Percentiles rank a stretch among this genome's conserved stretches.
These are phyloP conservation scores for Helianthus tuberosus DNA, from an alignment of 129 eudicot species.

Conservation along the genomic window DNA sequence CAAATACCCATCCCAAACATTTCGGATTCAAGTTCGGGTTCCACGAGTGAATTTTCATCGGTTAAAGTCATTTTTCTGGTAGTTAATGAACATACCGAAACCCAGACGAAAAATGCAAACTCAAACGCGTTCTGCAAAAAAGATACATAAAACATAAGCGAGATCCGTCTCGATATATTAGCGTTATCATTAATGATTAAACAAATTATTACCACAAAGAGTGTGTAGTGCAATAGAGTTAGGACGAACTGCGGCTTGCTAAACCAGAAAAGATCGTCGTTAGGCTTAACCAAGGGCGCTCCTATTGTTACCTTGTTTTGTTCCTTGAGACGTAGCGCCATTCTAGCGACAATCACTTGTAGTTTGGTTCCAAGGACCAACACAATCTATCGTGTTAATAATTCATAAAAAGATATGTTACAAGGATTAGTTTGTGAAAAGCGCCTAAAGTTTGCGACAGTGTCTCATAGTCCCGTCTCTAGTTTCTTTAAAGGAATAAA, in stretches of 20 bases:
- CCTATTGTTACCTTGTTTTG: slow-evolving; percentile 46
- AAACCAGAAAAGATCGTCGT: slow-evolving; percentile 61
- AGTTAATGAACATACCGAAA: slow-evolving; percentile 31
- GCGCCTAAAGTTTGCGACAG: background rate
- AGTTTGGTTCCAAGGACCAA: slow-evolving; percentile 53
- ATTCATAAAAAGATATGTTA: background rate
- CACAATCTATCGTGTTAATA: slow-evolving; percentile 28
- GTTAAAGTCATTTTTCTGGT: background rate
- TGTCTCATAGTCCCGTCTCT: too few relatives aligned
- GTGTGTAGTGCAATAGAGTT: slow-evolving; percentile 45
- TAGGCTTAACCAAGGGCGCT: slow-evolving; percentile 46
- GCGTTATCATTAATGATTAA: background rate
- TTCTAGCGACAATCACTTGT: slow-evolving; percentile 51
- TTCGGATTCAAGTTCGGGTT: too few relatives aligned
- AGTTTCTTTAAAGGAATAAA: too few relatives aligned
- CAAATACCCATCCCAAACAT: too few relatives aligned
- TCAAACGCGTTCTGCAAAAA: slow-evolving; percentile 58
- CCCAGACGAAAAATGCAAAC: slow-evolving; percentile 55
- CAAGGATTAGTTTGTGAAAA: background rate
- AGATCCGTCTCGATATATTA: background rate
- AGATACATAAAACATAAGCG: slow-evolving; percentile 5
- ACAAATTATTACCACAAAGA: slow-evolving; percentile 43
- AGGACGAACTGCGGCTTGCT: slow-evolving; percentile 44
- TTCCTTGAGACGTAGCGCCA: slow-evolving; percentile 50
- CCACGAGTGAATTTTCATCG: too few relatives aligned